Evolutionary conservation across 2,329 filamentous ascomycete species (phyloP).

Genomic region (Penicillium sp.): DNA sequence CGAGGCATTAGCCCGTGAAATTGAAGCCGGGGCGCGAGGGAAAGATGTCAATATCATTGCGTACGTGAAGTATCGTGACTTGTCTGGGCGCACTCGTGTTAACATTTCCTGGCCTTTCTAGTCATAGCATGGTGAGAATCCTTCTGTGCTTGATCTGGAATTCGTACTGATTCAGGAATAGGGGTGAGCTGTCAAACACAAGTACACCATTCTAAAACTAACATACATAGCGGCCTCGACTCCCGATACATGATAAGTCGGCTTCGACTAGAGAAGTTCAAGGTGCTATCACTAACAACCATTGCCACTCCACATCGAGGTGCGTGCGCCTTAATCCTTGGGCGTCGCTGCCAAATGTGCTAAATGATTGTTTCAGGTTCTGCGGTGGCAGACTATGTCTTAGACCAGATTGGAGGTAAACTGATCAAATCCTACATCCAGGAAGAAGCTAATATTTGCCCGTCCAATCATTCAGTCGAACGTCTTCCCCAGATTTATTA

Average conservation of each 20-base stretch:
- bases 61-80: constrained; percentile 40
- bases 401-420: constrained; percentile 58
- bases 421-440: constrained; percentile 3
- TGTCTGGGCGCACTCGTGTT: not conserved
- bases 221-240: constrained; percentile 56
- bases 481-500: constrained; percentile 58
- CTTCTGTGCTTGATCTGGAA: not conserved
- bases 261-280: constrained; percentile 64
- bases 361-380: constrained; percentile 44
- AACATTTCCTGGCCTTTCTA: constrained; percentile 14
- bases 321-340: constrained; percentile 18
- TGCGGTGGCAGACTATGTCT: constrained; percentile 62
- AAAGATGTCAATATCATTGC: constrained; percentile 66
- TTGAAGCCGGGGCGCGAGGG: constrained; percentile 54
- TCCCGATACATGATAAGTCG: constrained; percentile 64
- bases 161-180: constrained; percentile 18
- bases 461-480: constrained; percentile 44
- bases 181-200: constrained; percentile 32
- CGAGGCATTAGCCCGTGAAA: constrained; percentile 53
- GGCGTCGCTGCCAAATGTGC: not conserved
- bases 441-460: not conserved
- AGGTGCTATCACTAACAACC: constrained; percentile 69
- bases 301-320: constrained; percentile 62
- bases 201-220: constrained; percentile 7
- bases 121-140: constrained; percentile 50